A percentile compares a stretch with the other conserved stretches of the same genome.
These are phyloP conservation scores for Phytophthora constricta DNA, from an alignment of 352 stramenopile genomes.

Conservation along the genomic window DNA sequence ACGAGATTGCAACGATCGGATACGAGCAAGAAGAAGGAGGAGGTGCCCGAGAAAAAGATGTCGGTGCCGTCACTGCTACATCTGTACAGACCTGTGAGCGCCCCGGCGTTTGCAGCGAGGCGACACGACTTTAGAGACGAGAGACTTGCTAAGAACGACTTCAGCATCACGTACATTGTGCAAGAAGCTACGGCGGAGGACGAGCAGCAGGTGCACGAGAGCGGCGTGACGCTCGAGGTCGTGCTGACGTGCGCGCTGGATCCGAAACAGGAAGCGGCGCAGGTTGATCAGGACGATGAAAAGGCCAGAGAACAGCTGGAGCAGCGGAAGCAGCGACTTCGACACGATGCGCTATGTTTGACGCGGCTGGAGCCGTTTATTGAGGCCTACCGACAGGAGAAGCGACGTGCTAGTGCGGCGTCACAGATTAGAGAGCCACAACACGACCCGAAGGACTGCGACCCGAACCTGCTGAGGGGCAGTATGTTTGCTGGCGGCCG, in stretches of 20 bases:
- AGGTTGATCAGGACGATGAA: slow-evolving; percentile 23
- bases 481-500: slow-evolving; percentile 27
- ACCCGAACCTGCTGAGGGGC: slow-evolving; percentile 26
- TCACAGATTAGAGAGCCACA: slow-evolving; percentile 19
- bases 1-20: slow-evolving; percentile 67
- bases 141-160: slow-evolving; percentile 47
- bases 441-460: slow-evolving; percentile 37
- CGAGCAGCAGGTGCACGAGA: slow-evolving; percentile 7
- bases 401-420: neutral
- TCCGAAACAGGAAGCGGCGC: slow-evolving; percentile 1
- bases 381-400: slow-evolving; percentile 48
- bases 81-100: slow-evolving; percentile 57
- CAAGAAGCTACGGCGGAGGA: slow-evolving; percentile 54
- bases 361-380: slow-evolving; percentile 66
- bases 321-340: slow-evolving; percentile 55
- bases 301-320: slow-evolving; percentile 31
- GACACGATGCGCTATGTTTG: slow-evolving; percentile 61
- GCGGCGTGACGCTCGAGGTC: slow-evolving; percentile 64
- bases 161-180: slow-evolving; percentile 77
- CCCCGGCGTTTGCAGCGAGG: slow-evolving; percentile 39
- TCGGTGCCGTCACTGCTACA: slow-evolving; percentile 73
- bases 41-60: slow-evolving; percentile 16
- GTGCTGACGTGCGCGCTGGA: slow-evolving; percentile 57
- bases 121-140: slow-evolving; percentile 48
- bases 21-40: slow-evolving; percentile 39